A percentile compares a stretch with the other conserved stretches of the same genome.
phyloP scores from a whole-genome alignment of 2,329 filamentous ascomycete species.

The Karstenula rhodostoma region DNA sequence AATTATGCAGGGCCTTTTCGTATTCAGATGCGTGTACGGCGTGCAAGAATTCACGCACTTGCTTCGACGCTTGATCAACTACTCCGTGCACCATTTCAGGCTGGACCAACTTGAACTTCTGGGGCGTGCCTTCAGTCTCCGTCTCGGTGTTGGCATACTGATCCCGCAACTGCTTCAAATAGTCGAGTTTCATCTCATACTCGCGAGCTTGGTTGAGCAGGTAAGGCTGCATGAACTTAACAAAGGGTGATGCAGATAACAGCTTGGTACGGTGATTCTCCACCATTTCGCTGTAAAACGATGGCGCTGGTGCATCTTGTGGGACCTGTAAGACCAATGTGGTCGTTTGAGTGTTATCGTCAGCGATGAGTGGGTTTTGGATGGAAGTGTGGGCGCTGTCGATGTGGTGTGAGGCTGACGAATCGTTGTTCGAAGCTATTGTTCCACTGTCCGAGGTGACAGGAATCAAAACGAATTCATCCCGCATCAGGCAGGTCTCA shows the following conservation, averaged over 20 bases:
- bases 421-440: slow-evolving; percentile 23
- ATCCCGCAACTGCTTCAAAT: slow-evolving; percentile 83
- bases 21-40: slow-evolving; percentile 97
- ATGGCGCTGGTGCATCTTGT: slow-evolving; percentile 84
- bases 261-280: slow-evolving; percentile 92
- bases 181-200: slow-evolving; percentile 83
- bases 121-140: slow-evolving; percentile 53
- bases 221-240: slow-evolving; percentile 93
- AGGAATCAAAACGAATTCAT: slow-evolving; percentile 88
- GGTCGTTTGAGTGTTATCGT: slow-evolving; percentile 47
- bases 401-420: neutral
- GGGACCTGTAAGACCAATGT: slow-evolving; percentile 62
- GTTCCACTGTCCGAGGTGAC: slow-evolving; percentile 60
- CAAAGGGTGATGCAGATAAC: slow-evolving; percentile 92
- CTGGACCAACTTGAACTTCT: slow-evolving; percentile 88
- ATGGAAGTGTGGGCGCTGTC: neutral
- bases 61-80: slow-evolving; percentile 78
- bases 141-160: slow-evolving; percentile 62
- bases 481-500: slow-evolving; percentile 91
- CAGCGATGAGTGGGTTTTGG: slow-evolving; percentile 3
- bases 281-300: slow-evolving; percentile 94
- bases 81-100: slow-evolving; percentile 94
- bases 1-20: slow-evolving; percentile 91
- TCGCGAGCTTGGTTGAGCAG: slow-evolving; percentile 90
- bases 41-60: slow-evolving; percentile 91